Base-by-base conservation (phyloP, 2,329 filamentous ascomycete species). In the Scytalidium lignicola region DNA sequence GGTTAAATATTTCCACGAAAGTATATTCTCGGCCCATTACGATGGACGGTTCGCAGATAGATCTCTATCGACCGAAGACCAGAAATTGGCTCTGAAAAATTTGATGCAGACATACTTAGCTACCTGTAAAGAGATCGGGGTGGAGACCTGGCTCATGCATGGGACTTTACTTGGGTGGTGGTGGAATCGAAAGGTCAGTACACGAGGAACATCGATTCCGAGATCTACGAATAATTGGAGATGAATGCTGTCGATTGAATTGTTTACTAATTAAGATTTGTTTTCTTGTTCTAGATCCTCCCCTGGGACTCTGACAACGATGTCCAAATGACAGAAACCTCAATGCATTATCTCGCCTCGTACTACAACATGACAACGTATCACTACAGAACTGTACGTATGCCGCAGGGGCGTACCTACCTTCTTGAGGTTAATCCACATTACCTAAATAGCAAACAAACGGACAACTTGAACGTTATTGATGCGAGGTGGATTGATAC, bases 301-400 rank as follows among this genome's bases (percentile, higher is more conserved):
- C 86, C 87, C 1, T 91, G 88, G 87, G 88, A 92, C 66, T 87
- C 83, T 69, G 88, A 93, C 63, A 75, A 91, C 48, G 89, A 93
- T 48, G 52, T 68, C 26, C 74, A 78, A 51, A 62, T 71, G 15
- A 71, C 75, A 23, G 76, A 79, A 54, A 70, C 70, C 1, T 78
- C 70, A 43, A 75, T 80, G 56, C 73, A 79, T 52, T 76, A 78
- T 28, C 74, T 73, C 1, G 71, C 74, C 0, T 71, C 72, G 2
- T 69, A 75, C 49, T 78, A 79, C 57, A 69, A 74, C 51, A 61
- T 71, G 44, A 62, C 66, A 2, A 51, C 62, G 5, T 64, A 59
- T 49, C 59, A 64, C 46, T 65, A 64, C 53, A 61, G 58, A 48
- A 61, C 60, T 1, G 57, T 60, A 9, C 56, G 62, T 17, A 63